Evolutionary conservation across 306 rosid species (phyloP).

Genomic region (Glycine soja): DNA sequence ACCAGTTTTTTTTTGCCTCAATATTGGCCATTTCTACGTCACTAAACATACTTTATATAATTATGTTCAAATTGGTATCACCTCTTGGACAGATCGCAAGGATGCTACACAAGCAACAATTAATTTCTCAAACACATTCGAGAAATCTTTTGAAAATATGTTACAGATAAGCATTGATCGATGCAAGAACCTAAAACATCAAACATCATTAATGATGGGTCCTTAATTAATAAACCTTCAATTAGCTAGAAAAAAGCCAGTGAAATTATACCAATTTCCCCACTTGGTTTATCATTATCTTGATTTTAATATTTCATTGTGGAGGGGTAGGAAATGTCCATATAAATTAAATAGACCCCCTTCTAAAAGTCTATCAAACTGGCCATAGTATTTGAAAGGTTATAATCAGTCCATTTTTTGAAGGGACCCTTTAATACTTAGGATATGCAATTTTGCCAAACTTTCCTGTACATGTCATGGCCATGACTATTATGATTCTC

Average conservation of each 20-base stretch:
- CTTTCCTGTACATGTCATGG: constrained; percentile 50
- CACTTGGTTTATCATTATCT: constrained; percentile 39
- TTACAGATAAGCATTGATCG: constrained; percentile 19
- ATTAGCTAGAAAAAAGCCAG: constrained; percentile 28
- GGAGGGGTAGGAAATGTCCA: constrained; percentile 57
- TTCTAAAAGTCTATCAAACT: constrained; percentile 51
- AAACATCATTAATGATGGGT: constrained; percentile 47
- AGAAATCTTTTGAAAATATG: constrained; percentile 21
- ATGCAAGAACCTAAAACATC: constrained; percentile 39
- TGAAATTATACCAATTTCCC: constrained; percentile 48
- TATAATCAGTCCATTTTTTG: constrained; percentile 46
- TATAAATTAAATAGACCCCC: constrained; percentile 8
- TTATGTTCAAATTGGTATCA: constrained; percentile 7
- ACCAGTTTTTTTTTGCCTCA: constrained; percentile 34
- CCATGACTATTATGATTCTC: constrained; percentile 56
- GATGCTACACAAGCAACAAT: background rate
- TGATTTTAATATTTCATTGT: constrained; percentile 43
- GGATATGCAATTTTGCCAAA: constrained; percentile 53
- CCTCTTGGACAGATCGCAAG: background rate
- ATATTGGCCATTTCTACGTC: constrained; percentile 25
- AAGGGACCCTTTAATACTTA: constrained; percentile 54
- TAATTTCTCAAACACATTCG: background rate
- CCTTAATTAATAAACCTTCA: constrained; percentile 37
- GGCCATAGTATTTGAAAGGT: constrained; percentile 58
- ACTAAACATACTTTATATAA: background rate